phyloP scores from a whole-genome alignment of 1,139 yeast genomes.

The Zygosaccharomyces pseudobailii region DNA sequence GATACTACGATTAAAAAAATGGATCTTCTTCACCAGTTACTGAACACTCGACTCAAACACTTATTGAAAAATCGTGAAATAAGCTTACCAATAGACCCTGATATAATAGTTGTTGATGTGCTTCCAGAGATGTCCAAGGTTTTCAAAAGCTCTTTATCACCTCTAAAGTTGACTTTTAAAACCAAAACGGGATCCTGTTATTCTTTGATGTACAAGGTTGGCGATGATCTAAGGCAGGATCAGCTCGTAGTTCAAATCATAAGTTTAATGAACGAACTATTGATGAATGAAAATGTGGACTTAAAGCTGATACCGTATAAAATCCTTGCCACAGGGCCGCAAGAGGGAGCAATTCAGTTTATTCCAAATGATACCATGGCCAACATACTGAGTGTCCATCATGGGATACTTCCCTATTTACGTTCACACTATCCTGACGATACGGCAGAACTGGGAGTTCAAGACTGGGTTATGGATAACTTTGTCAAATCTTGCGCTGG shows the following conservation, averaged over 20 bases:
- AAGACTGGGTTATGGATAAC: conserved; percentile 78
- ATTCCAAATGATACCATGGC: conserved; percentile 89
- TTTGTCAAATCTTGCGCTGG: conserved; percentile 97
- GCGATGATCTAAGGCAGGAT: conserved; percentile 95
- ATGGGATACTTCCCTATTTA: conserved; percentile 69
- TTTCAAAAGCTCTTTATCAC: conserved; percentile 85
- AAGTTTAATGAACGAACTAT: conserved; percentile 80
- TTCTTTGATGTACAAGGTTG: conserved; percentile 88
- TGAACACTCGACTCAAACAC: conserved; percentile 33
- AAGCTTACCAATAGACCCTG: conserved; percentile 37
- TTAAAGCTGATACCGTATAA: conserved; percentile 82
- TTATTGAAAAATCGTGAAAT: conserved; percentile 27
- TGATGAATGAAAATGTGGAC: conserved; percentile 87
- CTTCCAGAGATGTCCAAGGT: conserved; percentile 78
- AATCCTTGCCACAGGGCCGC: conserved; percentile 84
- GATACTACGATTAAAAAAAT: conserved; percentile 56
- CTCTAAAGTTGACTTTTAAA: conserved; percentile 74
- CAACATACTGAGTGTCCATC: conserved; percentile 66
- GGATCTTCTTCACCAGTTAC: conserved; percentile 40
- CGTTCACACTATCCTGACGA: conserved; percentile 59
- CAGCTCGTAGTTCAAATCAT: conserved; percentile 92
- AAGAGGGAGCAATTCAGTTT: conserved; percentile 90
- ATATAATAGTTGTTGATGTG: conserved; percentile 59
- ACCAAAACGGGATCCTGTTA: conserved; percentile 53
- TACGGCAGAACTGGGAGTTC: conserved; percentile 64